Evolutionary conservation across 192 early-diverging fungal species (phyloP).

Genomic region (Backusella tarrabulga): DNA sequence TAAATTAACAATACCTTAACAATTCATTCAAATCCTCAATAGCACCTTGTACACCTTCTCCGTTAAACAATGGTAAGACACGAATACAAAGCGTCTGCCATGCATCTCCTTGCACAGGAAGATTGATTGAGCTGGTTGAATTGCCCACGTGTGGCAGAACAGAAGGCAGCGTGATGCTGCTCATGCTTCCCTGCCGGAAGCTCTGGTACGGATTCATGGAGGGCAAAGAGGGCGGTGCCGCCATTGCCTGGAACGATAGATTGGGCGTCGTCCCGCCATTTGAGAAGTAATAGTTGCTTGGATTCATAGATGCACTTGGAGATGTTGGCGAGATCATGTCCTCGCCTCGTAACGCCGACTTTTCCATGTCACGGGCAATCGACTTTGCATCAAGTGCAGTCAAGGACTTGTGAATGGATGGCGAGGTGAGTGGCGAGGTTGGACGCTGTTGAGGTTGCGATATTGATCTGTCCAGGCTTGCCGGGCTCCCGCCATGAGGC

Average conservation of each 20-base stretch:
- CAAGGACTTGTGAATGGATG: constrained; percentile 43
- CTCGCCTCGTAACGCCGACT: constrained; percentile 13
- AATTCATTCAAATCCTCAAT: constrained; percentile 86
- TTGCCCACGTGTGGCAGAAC: not conserved
- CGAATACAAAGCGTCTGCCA: constrained; percentile 74
- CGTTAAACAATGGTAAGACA: constrained; percentile 86
- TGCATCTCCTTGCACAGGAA: constrained; percentile 46
- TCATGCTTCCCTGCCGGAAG: constrained; percentile 31
- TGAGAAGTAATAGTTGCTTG: constrained; percentile 13
- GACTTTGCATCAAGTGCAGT: constrained; percentile 50
- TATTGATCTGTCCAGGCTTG: constrained; percentile 19
- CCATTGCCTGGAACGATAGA: constrained; percentile 13
- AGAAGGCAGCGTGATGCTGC: constrained; percentile 18
- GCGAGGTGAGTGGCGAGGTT: constrained; percentile 29
- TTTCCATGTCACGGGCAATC: constrained; percentile 39
- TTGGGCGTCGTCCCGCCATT: not conserved
- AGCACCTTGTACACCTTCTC: constrained; percentile 73
- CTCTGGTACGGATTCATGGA: constrained; percentile 12
- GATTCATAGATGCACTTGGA: not conserved
- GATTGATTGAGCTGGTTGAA: not conserved
- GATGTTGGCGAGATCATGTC: constrained; percentile 22
- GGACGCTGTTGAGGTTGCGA: constrained; percentile 26
- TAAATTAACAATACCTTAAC: constrained; percentile 50
- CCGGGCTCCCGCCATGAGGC: constrained; percentile 10
- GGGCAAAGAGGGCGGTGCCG: constrained; percentile 5